These are phyloP conservation scores for Tricholoma bakamatsutake DNA, from an alignment of 768 basidiomycete species.

Conservation along the genomic window DNA sequence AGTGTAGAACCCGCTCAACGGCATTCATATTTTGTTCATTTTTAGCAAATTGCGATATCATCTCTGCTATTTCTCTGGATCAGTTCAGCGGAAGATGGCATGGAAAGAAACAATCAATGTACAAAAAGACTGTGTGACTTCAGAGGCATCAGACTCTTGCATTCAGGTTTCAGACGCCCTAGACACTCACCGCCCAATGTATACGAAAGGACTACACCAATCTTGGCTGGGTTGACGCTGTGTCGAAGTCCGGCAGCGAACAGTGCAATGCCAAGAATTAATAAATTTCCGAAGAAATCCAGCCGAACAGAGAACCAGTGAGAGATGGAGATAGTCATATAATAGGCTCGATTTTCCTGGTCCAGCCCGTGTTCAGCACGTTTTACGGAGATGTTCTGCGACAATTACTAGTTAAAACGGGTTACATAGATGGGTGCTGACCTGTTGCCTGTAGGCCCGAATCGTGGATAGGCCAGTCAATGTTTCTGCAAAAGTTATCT, in stretches of 20 bases:
- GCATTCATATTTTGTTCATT: conserved; percentile 71
- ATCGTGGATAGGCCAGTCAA: conserved; percentile 61
- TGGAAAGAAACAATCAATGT: conserved; percentile 10
- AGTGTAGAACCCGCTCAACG: conserved; percentile 63
- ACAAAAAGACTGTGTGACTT: conserved; percentile 46
- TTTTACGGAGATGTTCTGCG: conserved; percentile 41
- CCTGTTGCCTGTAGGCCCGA: conserved; percentile 52
- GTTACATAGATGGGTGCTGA: conserved; percentile 11
- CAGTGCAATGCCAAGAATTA: conserved; percentile 64
- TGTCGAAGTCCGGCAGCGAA: conserved; percentile 62
- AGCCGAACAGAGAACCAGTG: conserved; percentile 59
- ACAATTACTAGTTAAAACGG: neutral
- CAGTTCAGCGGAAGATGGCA: neutral
- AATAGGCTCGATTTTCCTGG: conserved; percentile 56
- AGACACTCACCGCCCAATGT: conserved; percentile 37
- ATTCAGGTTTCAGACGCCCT: neutral
- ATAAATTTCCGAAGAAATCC: conserved; percentile 57
- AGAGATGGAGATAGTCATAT: conserved; percentile 59
- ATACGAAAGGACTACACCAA: conserved; percentile 52
- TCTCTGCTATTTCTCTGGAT: conserved; percentile 32
- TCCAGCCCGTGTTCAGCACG: conserved; percentile 50
- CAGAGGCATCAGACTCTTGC: neutral
- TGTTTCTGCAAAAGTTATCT: conserved; percentile 34
- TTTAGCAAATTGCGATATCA: conserved; percentile 49
- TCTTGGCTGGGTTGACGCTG: conserved; percentile 38